Evolutionary conservation across 257 asterid genomes (phyloP), one percentile per base, ranked within the genome.

Genomic region (Solanum chaucha): DNA sequence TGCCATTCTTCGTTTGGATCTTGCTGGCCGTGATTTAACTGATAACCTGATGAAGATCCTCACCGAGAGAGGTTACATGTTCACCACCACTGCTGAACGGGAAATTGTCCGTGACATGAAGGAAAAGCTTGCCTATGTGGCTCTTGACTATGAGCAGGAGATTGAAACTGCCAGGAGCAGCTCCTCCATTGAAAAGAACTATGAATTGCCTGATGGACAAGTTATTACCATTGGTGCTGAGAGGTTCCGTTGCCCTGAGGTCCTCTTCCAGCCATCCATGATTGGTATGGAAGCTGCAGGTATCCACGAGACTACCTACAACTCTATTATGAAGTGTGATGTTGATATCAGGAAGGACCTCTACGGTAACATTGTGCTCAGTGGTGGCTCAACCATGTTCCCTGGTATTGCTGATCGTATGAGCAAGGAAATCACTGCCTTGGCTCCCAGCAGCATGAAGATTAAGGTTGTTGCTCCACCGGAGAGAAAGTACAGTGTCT

Each of bases 21-120:
- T 81, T 17, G 85, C 85, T 81, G 85, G 85, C 0, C 85, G 85
- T 81, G 85, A 81, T 65, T 38, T 81, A 48, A 81, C 85, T 48
- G 85, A 81, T 81, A 81, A 17, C 19, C 44, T 81, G 85, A 81
- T 81, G 85, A 81, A 81, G 85, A 81, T 81, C 85, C 85, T 81
- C 68, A 81, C 85, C 3, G 85, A 81, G 68, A 81, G 85, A 81
- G 85, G 85, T 81, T 81, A 81, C 28, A 81, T 81, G 85, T 81
- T 81, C 85, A 81, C 85, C 41, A 81, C 85, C 85, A 81, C 85
- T 81, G 85, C 85, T 48, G 85, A 81, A 81, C 85, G 85, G 85
- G 85, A 81, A 81, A 81, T 81, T 81, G 85, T 81, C 68, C 85
- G 85, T 48, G 85, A 81, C 85, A 81, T 81, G 68, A 81, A 80